A percentile compares a stretch with the other conserved stretches of the same genome.
phyloP scores from a whole-genome alignment of 495 filamentous ascomycete species.

The Aspergillus taichungensis region DNA sequence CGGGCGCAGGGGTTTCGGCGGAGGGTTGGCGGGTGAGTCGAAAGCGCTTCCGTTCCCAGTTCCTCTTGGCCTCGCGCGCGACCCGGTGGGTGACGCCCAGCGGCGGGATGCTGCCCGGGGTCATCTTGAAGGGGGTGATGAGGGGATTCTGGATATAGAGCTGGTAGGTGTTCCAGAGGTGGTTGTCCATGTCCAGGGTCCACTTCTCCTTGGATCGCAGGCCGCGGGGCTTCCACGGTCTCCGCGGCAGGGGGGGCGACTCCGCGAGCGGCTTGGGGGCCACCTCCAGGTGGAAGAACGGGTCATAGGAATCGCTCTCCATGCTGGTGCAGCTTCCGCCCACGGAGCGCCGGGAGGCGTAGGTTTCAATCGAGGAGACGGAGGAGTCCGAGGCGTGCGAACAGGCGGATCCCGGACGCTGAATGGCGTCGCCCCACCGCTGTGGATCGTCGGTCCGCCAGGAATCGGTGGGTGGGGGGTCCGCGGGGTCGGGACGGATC shows the following conservation, averaged over 20 bases:
- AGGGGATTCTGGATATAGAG: conserved; percentile 85
- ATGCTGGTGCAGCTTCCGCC: conserved; percentile 62
- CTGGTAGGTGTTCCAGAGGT: conserved; percentile 87
- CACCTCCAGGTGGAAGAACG: conserved; percentile 42
- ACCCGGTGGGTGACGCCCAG: conserved; percentile 85
- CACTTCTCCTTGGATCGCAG: conserved; percentile 39
- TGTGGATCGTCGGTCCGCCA: conserved; percentile 29
- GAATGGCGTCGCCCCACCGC: conserved; percentile 28
- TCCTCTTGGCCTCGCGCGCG: conserved; percentile 72
- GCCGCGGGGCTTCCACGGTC: conserved; percentile 9
- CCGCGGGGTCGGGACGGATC: conserved; percentile 31
- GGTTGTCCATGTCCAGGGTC: conserved; percentile 85
- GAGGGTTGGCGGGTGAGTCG: conserved; percentile 20
- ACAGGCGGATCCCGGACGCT: conserved; percentile 49
- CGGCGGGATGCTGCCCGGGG: conserved; percentile 78
- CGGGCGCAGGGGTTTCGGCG: conserved; percentile 12
- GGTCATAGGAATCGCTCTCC: conserved; percentile 52
- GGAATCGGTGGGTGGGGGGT: conserved; percentile 16
- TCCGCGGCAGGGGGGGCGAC: conserved; percentile 24
- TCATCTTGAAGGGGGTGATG: conserved; percentile 86
- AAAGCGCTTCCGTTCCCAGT: conserved; percentile 50
- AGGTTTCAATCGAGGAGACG: conserved; percentile 56
- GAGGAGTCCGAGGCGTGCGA: conserved; percentile 64
- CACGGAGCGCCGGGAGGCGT: conserved; percentile 53
- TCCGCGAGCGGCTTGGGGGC: conserved; percentile 27